These are phyloP conservation scores for Teratosphaeriaceae sp. DNA, from an alignment of 2,329 filamentous ascomycete species.

Conservation along the genomic window DNA sequence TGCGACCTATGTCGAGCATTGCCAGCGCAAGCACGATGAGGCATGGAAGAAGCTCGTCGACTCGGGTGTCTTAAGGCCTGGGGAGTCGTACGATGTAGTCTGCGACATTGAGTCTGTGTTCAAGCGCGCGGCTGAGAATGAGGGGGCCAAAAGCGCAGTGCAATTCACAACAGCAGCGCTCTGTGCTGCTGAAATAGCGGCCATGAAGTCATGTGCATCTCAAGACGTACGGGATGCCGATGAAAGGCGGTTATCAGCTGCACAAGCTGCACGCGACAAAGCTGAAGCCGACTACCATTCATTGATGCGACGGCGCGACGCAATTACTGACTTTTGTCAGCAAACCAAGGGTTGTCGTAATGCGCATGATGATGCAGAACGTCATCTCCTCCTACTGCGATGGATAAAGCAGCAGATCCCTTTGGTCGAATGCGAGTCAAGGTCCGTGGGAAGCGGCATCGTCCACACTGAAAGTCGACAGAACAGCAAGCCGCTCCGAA, in stretches of 20 bases:
- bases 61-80: conserved; percentile 4
- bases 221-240: neutral
- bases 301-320: neutral
- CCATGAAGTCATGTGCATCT: neutral
- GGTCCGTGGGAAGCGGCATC: neutral
- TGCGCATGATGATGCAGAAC: neutral
- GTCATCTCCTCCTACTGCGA: neutral
- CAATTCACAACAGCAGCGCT: neutral
- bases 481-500: neutral
- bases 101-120: conserved; percentile 1
- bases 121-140: neutral
- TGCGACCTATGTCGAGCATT: neutral
- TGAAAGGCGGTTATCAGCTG: neutral
- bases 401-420: conserved; percentile 4
- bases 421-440: neutral
- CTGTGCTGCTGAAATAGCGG: neutral
- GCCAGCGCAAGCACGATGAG: conserved; percentile 1
- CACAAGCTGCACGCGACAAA: neutral
- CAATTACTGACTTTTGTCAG: neutral
- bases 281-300: neutral
- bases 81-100: neutral
- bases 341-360: neutral
- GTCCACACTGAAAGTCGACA: neutral
- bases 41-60: conserved; percentile 5
- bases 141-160: neutral